Base-by-base conservation (phyloP, 495 filamentous ascomycete species). In the Hyaloscypha hepaticicola region DNA sequence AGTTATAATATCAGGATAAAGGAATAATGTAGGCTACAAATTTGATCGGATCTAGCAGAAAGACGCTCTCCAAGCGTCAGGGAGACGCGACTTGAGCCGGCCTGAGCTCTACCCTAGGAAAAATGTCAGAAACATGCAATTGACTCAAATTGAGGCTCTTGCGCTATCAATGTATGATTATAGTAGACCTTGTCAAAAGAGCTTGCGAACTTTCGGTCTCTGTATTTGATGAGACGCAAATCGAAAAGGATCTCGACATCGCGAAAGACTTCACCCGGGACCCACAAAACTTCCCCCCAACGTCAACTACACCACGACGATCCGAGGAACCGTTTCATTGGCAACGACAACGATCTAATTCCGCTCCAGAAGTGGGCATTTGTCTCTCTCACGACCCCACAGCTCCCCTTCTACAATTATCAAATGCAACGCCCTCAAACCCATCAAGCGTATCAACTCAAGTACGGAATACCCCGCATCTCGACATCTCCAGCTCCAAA, bases 201-300 rank as follows among this genome's bases (percentile, higher is more conserved):
- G n/a, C n/a, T n/a, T n/a, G n/a, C n/a, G n/a, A n/a, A n/a, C n/a
- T n/a, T n/a, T n/a, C n/a, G n/a, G n/a, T n/a, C n/a, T n/a, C n/a
- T n/a, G n/a, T n/a, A 33, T 6, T 12, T 33, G 31, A 33, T 12
- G 31, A 1, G 31, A 33, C 7, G 12, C 7, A 33, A 33, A 33
- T 33, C 12, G 31, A 33, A 6, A 33, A 1, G 31, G 12, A 3
- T 33, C 7, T 12, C 31, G 12, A 6, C 38, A 53, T 56, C 55
- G 55, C 21, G 38, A 58, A 58, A 58, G 55, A 58, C 27, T 58
- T 58, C 25, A 58, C 19, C 55, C 55, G 55, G 6, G 38, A 31
- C 31, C 55, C 55, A 58, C 59, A 51, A 60, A 50, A 29, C 7
- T 28, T 61, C 12, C 59, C 41, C 41, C 41, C 28, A 61, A 31